phyloP scores from a whole-genome alignment of 495 filamentous ascomycete genomes.

The Polyplosphaeria fusca region DNA sequence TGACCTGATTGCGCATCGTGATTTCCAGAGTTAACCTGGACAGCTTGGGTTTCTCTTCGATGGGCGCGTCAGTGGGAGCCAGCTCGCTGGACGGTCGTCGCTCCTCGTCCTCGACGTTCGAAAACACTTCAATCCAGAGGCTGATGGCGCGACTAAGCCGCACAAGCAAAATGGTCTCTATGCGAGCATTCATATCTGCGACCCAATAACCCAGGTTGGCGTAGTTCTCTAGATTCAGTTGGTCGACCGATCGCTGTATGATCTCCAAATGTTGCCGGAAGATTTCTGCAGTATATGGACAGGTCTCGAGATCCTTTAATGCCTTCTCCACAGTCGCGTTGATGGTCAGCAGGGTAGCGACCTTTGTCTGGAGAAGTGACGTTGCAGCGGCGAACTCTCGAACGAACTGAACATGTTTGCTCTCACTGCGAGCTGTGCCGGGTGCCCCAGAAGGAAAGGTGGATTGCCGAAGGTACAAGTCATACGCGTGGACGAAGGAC shows the following conservation, averaged over 20 bases:
- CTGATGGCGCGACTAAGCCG: slow-evolving; percentile 77
- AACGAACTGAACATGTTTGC: slow-evolving; percentile 93
- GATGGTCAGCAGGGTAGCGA: slow-evolving; percentile 69
- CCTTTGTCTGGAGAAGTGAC: slow-evolving; percentile 82
- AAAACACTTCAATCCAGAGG: slow-evolving; percentile 81
- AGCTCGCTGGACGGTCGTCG: slow-evolving; percentile 47
- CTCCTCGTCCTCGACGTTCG: slow-evolving; percentile 43
- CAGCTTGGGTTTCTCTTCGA: slow-evolving; percentile 54
- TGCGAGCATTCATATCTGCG: slow-evolving; percentile 72
- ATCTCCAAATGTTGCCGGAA: slow-evolving; percentile 78
- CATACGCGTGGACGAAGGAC: slow-evolving; percentile 94
- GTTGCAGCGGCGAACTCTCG: slow-evolving; percentile 84
- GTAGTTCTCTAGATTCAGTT: slow-evolving; percentile 92
- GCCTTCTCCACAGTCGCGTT: slow-evolving; percentile 81
- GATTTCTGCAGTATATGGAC: slow-evolving; percentile 69
- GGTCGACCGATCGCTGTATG: slow-evolving; percentile 87
- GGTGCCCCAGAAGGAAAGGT: slow-evolving; percentile 31
- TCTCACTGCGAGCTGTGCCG: slow-evolving; percentile 61
- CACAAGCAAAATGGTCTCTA: slow-evolving; percentile 70
- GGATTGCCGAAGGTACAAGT: slow-evolving; percentile 77
- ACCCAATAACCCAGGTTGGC: slow-evolving; percentile 90
- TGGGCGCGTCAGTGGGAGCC: slow-evolving; percentile 45
- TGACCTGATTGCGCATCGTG: slow-evolving; percentile 92
- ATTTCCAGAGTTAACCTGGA: slow-evolving; percentile 81
- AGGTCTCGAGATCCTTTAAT: slow-evolving; percentile 75